Percentiles rank a stretch among this genome's conserved stretches.
Evolutionary conservation across 2,329 filamentous ascomycete species (phyloP).

Genomic region (Apiospora aurea): DNA sequence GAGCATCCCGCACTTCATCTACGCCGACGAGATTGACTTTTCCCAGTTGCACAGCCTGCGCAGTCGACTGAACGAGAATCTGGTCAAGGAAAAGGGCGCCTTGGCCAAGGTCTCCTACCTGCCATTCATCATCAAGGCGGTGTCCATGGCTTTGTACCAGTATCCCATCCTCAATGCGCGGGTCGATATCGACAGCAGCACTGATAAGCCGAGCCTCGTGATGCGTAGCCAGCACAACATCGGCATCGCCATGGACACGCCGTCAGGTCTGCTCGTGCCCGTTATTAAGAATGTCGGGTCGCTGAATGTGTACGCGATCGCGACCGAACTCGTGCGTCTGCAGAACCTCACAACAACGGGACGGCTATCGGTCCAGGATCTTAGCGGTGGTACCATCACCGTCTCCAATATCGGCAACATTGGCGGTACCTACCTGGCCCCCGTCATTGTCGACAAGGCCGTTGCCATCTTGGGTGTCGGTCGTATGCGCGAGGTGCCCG

Average conservation of each 20-base stretch:
- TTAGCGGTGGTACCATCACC: constrained; percentile 89
- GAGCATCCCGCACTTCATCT: constrained; percentile 92
- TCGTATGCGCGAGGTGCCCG: constrained; percentile 79
- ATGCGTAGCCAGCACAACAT: constrained; percentile 91
- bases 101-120: constrained; percentile 82
- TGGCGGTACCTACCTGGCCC: constrained; percentile 89
- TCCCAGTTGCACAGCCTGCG: constrained; percentile 77
- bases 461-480: constrained; percentile 93
- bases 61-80: constrained; percentile 73
- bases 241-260: constrained; percentile 94
- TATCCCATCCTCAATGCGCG: constrained; percentile 89
- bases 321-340: constrained; percentile 76
- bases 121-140: constrained; percentile 94
- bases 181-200: constrained; percentile 65
- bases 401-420: constrained; percentile 97
- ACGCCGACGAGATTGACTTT: constrained; percentile 89
- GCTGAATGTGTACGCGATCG: constrained; percentile 80
- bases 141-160: constrained; percentile 81
- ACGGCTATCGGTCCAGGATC: constrained; percentile 76
- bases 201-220: constrained; percentile 74
- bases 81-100: constrained; percentile 53
- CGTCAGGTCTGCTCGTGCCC: constrained; percentile 85
- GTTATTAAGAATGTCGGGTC: constrained; percentile 85
- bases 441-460: constrained; percentile 89
- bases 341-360: constrained; percentile 76